Base-by-base conservation (phyloP, 2,329 filamentous ascomycete genomes). In the Ophiostoma perfectum region DNA sequence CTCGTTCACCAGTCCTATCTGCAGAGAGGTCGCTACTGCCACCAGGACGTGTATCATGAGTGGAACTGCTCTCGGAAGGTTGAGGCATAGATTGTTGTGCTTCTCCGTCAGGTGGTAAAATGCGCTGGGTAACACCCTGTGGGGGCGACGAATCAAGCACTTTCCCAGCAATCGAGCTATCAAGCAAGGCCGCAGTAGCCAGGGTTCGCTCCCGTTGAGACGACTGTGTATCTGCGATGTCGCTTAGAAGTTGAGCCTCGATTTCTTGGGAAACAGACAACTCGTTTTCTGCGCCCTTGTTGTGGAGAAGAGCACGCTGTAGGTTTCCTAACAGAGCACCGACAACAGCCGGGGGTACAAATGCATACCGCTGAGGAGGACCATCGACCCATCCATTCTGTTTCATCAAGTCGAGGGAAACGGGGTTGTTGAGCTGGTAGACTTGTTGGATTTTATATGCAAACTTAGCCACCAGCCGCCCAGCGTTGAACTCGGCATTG, bases 351-450 rank as follows among this genome's bases (percentile, higher is more conserved):
- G 86, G 86, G 1, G 83, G 83, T 0, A 89, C 75, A 71, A 83
- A 86, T 2, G 77, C 76, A 70, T 83, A 87, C 65, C 81, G 82
- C 39, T 79, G 77, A n/a, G 86, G 81, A 4, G 71, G 68, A 1
- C 78, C 77, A 5, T 80, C 77, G 0, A 87, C 74, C 83, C 86
- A 87, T 0, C 84, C 86, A 52, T 84, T 82, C 58, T 79, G 77
- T 62, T 80, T 81, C 78, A 89, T 84, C 66, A 82, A 78, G 0
- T 79, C 76, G 1, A 85, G 77, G 0, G 81, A 77, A 1, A 87
- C 78, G 0, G 86, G 83, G 74, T 89, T 83, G 72, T 88, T 88
- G 39, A 90, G 80, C 75, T 86, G 81, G 73, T 88, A 90, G 0
- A 90, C 79, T 72, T 88, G 80, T 36, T 80, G 72, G 62, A 87